These are phyloP conservation scores for Botrytis galanthina DNA, from an alignment of 2,329 filamentous ascomycete genomes.

Conservation along the genomic window DNA sequence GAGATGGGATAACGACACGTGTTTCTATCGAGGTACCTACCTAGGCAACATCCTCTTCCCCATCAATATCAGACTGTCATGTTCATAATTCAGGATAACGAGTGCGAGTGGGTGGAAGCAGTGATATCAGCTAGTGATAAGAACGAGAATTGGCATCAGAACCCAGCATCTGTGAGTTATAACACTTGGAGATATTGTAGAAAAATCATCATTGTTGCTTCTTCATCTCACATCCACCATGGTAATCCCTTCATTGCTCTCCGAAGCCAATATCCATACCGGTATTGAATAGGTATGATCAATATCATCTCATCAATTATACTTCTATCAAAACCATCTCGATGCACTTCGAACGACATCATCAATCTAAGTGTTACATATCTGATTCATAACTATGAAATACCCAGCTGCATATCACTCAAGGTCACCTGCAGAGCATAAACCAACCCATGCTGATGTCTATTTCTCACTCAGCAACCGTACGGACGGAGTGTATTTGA, in stretches of 20 bases:
- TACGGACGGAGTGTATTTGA: neutral
- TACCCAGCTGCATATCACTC: slow-evolving; percentile 1
- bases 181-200: neutral
- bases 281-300: neutral
- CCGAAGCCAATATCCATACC: neutral
- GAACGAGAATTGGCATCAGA: neutral
- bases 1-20: neutral
- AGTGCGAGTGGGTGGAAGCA: too few relatives aligned
- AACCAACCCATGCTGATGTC: slow-evolving; percentile 7
- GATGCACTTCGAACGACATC: neutral
- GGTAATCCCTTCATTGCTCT: neutral
- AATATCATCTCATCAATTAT: neutral
- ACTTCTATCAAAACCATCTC: neutral
- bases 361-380: slow-evolving; percentile 1
- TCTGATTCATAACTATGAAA: slow-evolving; percentile 9
- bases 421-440: slow-evolving; percentile 9
- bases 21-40: neutral
- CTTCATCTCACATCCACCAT: neutral
- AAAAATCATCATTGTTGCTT: neutral
- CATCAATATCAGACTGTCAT: slow-evolving; percentile 9
- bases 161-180: neutral
- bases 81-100: slow-evolving; percentile 1
- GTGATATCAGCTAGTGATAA: neutral
- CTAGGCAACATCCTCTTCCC: neutral
- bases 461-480: slow-evolving; percentile 19